Percentiles rank a stretch among this genome's conserved stretches.
Evolutionary conservation across 139 green algal species (phyloP).

Genomic region (Zygnema circumcarinatum): DNA sequence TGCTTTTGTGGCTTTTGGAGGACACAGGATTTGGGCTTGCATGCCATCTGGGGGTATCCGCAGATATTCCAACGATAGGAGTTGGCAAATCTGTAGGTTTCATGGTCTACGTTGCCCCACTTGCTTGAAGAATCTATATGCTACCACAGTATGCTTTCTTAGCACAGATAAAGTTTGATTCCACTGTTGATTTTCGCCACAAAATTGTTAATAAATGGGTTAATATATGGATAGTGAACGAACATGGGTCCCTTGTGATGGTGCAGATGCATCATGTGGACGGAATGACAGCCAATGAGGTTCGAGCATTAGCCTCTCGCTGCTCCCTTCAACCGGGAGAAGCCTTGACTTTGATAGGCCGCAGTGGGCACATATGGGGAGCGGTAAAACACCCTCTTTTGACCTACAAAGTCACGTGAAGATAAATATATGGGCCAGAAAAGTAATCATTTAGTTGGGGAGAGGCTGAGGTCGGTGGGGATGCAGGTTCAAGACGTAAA

Average conservation of each 20-base stretch:
- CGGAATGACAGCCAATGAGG: constrained; percentile 34
- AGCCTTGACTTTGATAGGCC: constrained; percentile 1
- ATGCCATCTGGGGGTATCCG: constrained; percentile 57
- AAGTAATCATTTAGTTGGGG: too few relatives aligned
- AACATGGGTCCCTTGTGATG: too few relatives aligned
- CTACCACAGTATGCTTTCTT: not conserved
- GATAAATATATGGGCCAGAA: too few relatives aligned
- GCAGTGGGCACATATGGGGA: constrained; percentile 39
- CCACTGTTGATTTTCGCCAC: too few relatives aligned
- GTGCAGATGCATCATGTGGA: constrained; percentile 52
- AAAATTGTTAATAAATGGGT: too few relatives aligned
- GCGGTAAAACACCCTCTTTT: constrained; percentile 46
- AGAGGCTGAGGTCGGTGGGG: too few relatives aligned
- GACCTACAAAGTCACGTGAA: too few relatives aligned
- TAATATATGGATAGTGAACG: too few relatives aligned
- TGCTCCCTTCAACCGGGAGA: not conserved
- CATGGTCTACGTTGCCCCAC: not conserved
- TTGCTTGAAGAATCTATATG: not conserved
- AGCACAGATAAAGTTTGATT: not conserved
- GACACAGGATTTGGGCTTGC: constrained; percentile 58
- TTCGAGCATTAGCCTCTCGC: constrained; percentile 16
- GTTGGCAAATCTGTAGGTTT: constrained; percentile 56
- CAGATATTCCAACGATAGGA: constrained; percentile 57
- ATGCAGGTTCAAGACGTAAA: too few relatives aligned
- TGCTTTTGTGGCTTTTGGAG: too few relatives aligned